phyloP scores from a whole-genome alignment of 352 stramenopile genomes.

The Phytophthora kernoviae region DNA sequence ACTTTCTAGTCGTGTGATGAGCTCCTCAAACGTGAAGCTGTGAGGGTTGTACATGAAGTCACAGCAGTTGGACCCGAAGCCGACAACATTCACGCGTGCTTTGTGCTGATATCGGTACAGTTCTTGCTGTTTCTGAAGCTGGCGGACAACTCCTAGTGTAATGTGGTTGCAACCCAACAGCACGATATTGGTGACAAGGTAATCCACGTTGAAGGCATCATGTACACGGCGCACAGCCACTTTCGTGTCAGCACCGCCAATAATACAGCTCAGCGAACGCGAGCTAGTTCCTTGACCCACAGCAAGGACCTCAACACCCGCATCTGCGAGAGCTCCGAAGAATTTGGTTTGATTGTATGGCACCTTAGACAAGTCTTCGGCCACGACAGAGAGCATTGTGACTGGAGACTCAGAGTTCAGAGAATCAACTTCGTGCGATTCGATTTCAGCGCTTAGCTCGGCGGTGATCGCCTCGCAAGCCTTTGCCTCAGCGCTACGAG shows the following conservation, averaged over 20 bases:
- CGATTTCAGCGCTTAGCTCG: constrained; percentile 63
- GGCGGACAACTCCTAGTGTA: constrained; percentile 59
- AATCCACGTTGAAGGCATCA: constrained; percentile 82
- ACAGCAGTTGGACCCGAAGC: constrained; percentile 69
- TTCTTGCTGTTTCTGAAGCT: constrained; percentile 65
- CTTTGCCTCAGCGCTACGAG: constrained; percentile 34
- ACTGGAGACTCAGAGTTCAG: constrained; percentile 72
- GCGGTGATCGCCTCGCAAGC: constrained; percentile 51
- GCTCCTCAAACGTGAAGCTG: constrained; percentile 57
- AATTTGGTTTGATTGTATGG: constrained; percentile 80
- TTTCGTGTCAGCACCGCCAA: constrained; percentile 71
- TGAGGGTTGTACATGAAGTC: constrained; percentile 61
- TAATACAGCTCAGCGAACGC: constrained; percentile 79
- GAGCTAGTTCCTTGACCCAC: constrained; percentile 81
- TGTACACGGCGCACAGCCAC: constrained; percentile 77
- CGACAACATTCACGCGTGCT: constrained; percentile 65
- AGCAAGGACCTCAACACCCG: constrained; percentile 71
- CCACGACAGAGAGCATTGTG: constrained; percentile 87
- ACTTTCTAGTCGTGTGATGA: constrained; percentile 41
- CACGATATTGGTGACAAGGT: constrained; percentile 73
- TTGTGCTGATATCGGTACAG: constrained; percentile 76
- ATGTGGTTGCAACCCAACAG: constrained; percentile 80
- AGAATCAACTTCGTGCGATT: constrained; percentile 74
- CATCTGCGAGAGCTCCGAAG: constrained; percentile 72
- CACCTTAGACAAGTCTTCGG: constrained; percentile 76